Evolutionary conservation across 108 stramenopile species (phyloP), one percentile per base, ranked within the genome.

Genomic region (Discostella pseudostelligera): DNA sequence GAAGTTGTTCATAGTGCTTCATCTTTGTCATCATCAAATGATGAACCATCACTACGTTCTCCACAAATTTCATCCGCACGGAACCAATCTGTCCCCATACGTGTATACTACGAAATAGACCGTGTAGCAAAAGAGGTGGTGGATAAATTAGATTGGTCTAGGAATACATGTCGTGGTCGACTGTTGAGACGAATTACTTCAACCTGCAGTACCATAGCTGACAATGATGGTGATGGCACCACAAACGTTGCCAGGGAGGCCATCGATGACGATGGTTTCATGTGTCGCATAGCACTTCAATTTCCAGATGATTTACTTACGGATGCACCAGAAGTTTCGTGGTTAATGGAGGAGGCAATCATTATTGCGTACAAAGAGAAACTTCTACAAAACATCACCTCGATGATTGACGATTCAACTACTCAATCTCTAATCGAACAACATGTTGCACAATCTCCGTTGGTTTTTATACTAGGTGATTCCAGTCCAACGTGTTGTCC

Each of bases 401-500:
- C 49, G 24, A 24, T 54, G 39, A 11, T 46, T 10, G 46, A 50
- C 12, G 19, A 46, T 16, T 11, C 26, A 1, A 12, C 42, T n/a
- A 16, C 62, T 43, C 19, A 65, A 14, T 44, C 39, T n/a, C 37
- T 39, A 43, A 46, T 75, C 13, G 22, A 49, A 1, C 8, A 56
- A 20, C 78, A 69, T 39, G 21, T 61, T 13, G 28, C 51, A 26
- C 62, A 72, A 45, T 29, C 26, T 5, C 84, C 92, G 20, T 69
- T 95, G 17, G 71, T 95, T n/a, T 98, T 98, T 62, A 80, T 93
- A 14, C 63, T 96, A 24, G 97, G 97, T 4, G 97, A 98, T 70
- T 95, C 97, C 1, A 93, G 94, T n/a, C 90, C 82, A 49, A 78
- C 87, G 20, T 97, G 96, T 69, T 97, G 96, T 81, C 95, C 96